Evolutionary conservation across 805 yeast genomes (phyloP), one percentile per base, ranked within the genome.

Genomic region (Cyberlindnera americana): DNA sequence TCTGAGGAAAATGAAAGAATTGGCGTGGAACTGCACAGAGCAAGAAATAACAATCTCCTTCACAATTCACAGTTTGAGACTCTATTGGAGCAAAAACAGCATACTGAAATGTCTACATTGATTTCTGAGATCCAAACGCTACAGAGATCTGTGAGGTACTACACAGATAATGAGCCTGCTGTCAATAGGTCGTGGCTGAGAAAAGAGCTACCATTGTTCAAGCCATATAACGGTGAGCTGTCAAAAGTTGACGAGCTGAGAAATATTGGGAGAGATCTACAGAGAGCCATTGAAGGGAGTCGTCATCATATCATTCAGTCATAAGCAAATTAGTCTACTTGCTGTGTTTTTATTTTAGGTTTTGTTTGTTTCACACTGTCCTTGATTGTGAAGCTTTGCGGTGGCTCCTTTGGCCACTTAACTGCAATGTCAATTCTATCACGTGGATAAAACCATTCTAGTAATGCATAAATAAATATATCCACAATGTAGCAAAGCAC

Each of bases 401-500:
- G 23, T 14, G 26, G n/a, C 23, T 11, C 27, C 54, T 38, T 62
- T 2, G 89, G 95, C 96, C 96, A 90, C 59, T 89, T 87, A 3
- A 72, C 64, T 0, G 81, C 95, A 35, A 59, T 52, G 52, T 93
- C 97, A n/a, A 93, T 84, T 16, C 70, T 61, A 1, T 66, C 69
- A 14, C 71, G 64, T 0, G 98, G 98, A 53, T 73, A 82, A 32
- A 77, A 55, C 73, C 77, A 77, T 49, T 88, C 93, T 44, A 93
- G 65, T 3, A 87, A 35, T 27, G 69, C 60, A 40, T 70, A 73
- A 3, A 93, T 48, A 34, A 88, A 69, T 23, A 82, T 72, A 63
- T 93, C 98, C 3, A 87, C 87, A 18, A 89, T 78, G 16, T 81
- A 81, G 56, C 95, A 84, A 22, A 93, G 59, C 1, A 84, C 83